Percentiles rank a stretch among this genome's conserved stretches.
Evolutionary conservation across 306 rosid species (phyloP).

Genomic region (Pyrus pyrifolia): DNA sequence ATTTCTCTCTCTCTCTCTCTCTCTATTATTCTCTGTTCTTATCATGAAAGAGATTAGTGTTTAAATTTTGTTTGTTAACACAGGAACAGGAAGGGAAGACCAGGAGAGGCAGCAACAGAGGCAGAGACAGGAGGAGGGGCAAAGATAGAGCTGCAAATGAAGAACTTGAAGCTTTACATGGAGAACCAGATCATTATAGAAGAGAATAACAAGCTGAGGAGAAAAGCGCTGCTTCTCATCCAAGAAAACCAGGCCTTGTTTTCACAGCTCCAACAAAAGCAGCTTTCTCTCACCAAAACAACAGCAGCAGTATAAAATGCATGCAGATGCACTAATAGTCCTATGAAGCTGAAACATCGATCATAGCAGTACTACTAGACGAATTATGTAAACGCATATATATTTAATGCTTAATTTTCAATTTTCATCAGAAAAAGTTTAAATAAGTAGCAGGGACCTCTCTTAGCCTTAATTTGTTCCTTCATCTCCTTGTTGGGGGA

Average conservation of each 20-base stretch:
- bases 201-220: constrained; percentile 68
- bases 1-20: background rate
- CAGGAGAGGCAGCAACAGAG: constrained; percentile 24
- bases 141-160: constrained; percentile 47
- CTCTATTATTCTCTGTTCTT: background rate
- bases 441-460: background rate
- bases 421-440: background rate
- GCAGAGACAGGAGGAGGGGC: constrained; percentile 4
- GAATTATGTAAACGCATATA: background rate
- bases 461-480: background rate
- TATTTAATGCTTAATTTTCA: background rate
- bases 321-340: background rate
- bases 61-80: background rate
- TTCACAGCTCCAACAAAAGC: constrained; percentile 45
- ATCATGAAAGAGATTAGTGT: background rate
- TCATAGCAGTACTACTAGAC: background rate
- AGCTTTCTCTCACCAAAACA: constrained; percentile 8
- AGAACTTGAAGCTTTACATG: constrained; percentile 58
- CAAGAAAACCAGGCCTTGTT: constrained; percentile 63
- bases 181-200: constrained; percentile 61
- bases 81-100: constrained; percentile 41
- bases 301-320: background rate
- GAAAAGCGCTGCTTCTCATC: constrained; percentile 66
- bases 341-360: background rate
- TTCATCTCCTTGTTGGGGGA: background rate